Percentiles rank a stretch among this genome's conserved stretches.
Evolutionary conservation across 352 stramenopile genomes (phyloP).

Genomic region (Phytophthora aleatoria): DNA sequence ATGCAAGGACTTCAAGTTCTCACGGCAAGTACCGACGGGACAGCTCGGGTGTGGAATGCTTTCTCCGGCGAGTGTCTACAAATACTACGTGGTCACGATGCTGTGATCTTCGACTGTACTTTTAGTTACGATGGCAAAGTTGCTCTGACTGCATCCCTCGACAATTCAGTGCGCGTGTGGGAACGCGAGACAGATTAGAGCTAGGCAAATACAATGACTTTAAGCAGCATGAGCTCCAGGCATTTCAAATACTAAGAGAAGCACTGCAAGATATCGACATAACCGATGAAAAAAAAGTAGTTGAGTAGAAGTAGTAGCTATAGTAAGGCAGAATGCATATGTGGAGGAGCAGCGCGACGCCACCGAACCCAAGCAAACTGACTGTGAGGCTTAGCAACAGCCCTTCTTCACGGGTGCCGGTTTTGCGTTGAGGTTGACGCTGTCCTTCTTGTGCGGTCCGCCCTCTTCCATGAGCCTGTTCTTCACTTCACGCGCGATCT

Average conservation of each 20-base stretch:
- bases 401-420: constrained; percentile 78
- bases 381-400: constrained; percentile 72
- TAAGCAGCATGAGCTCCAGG: neutral
- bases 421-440: constrained; percentile 83
- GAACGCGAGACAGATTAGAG: constrained; percentile 24
- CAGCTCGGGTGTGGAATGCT: constrained; percentile 69
- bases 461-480: constrained; percentile 90
- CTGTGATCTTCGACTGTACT: constrained; percentile 58
- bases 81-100: constrained; percentile 63
- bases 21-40: constrained; percentile 59
- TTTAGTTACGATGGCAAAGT: constrained; percentile 70
- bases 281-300: constrained; percentile 37
- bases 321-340: constrained; percentile 38
- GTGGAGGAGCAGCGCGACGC: constrained; percentile 22
- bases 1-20: constrained; percentile 71
- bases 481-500: constrained; percentile 90
- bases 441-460: constrained; percentile 85
- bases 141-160: constrained; percentile 56
- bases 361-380: constrained; percentile 32
- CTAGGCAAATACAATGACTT: constrained; percentile 1
- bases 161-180: constrained; percentile 78
- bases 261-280: constrained; percentile 3
- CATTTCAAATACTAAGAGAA: too few species aligned
- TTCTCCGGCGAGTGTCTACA: constrained; percentile 72
- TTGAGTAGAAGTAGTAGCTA: constrained; percentile 41